Evolutionary conservation across 192 early-diverging fungal species (phyloP).

Genomic region (Helicostylum pulchrum): DNA sequence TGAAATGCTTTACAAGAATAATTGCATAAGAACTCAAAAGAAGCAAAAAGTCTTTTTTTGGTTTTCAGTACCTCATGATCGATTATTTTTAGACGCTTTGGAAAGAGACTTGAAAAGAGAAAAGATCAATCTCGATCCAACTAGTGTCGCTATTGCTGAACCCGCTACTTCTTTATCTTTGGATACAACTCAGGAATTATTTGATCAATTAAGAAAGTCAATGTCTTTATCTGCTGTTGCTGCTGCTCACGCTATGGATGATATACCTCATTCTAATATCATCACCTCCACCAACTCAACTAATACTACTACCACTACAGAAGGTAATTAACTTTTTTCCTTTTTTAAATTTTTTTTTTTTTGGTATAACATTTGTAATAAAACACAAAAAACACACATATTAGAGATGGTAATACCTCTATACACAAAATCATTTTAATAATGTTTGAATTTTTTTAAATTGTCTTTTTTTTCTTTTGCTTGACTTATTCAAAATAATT

Average conservation of each 20-base stretch:
- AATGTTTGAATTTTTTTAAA: neutral
- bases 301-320: neutral
- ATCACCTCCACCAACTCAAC: neutral
- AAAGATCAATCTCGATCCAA: constrained; percentile 77
- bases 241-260: constrained; percentile 10
- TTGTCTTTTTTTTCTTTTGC: neutral
- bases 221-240: constrained; percentile 23
- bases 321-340: constrained; percentile 3
- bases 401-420: neutral
- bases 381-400: neutral
- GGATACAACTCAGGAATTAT: constrained; percentile 26
- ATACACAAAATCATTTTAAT: neutral
- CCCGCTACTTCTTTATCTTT: constrained; percentile 55
- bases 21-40: constrained; percentile 96
- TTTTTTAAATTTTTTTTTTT: neutral
- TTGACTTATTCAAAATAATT: neutral
- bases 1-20: constrained; percentile 91
- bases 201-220: constrained; percentile 30
- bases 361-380: neutral
- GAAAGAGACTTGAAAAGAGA: constrained; percentile 96
- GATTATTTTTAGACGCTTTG: constrained; percentile 92
- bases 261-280: neutral
- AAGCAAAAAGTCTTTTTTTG: constrained; percentile 99
- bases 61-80: constrained; percentile 92
- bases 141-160: constrained; percentile 67